phyloP scores from a whole-genome alignment of 179 eudicot genomes.

The Silene coronaria region DNA sequence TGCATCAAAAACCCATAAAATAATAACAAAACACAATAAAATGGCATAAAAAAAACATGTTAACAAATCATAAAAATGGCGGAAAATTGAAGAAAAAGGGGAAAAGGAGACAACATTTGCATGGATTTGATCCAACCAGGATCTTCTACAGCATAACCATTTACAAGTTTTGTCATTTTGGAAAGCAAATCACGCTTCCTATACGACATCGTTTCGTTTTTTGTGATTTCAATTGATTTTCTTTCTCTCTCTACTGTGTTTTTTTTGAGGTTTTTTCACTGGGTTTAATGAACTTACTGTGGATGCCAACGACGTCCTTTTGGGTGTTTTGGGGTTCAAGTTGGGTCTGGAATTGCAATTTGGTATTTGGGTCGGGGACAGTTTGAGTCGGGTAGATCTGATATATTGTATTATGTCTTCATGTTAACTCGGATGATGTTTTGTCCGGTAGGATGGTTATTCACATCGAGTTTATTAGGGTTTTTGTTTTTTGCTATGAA shows the following conservation, averaged over 20 bases:
- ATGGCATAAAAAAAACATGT: neutral
- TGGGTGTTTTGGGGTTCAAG: no score
- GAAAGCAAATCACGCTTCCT: conserved; percentile 76
- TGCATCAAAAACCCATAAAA: conserved; percentile 3
- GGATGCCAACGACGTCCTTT: neutral
- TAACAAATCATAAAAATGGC: neutral
- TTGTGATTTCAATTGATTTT: neutral
- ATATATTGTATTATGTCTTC: no score
- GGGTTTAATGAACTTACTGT: neutral
- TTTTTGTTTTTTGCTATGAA: no score
- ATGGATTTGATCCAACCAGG: conserved; percentile 90
- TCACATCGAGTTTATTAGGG: no score
- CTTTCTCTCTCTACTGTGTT: neutral
- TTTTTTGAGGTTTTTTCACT: neutral
- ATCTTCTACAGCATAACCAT: conserved; percentile 69
- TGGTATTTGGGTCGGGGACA: neutral
- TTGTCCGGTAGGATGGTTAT: no score
- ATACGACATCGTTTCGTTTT: conserved; percentile 34
- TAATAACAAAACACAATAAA: neutral
- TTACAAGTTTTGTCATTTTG: conserved; percentile 69
- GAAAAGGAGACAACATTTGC: conserved; percentile 45
- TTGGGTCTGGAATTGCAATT: neutral
- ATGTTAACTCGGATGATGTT: no score
- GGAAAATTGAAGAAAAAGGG: neutral
- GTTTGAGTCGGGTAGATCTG: no score